Conservation (phyloP, 352 stramenopile species). For the Phytophthora meadii region DNA sequence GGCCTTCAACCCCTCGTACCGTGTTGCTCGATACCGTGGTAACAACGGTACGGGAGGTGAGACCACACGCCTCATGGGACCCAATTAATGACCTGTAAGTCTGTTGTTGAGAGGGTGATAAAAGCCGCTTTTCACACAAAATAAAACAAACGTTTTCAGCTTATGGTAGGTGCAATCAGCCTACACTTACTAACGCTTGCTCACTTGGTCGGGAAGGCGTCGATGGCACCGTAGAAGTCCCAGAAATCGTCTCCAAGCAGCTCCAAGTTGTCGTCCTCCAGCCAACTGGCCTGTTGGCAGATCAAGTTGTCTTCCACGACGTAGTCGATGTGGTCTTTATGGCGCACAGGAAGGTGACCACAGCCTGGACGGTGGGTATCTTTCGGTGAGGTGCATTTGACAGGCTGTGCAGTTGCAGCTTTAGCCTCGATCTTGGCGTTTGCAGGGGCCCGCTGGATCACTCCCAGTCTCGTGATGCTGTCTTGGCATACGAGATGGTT, state of each 20-base stretch:
- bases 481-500: conserved; percentile 85
- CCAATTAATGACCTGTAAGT: conserved; percentile 34
- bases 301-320: conserved; percentile 85
- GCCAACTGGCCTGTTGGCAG: conserved; percentile 67
- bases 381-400: conserved; percentile 38
- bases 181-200: background rate
- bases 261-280: conserved; percentile 67
- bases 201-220: conserved; percentile 52
- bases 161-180: conserved; percentile 5
- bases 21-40: conserved; percentile 44
- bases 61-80: conserved; percentile 37
- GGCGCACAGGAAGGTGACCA: conserved; percentile 73
- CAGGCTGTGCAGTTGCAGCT: background rate
- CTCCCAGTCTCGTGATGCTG: conserved; percentile 64
- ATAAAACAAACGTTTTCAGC: conserved; percentile 25
- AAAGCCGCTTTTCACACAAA: conserved; percentile 17
- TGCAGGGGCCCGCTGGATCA: conserved; percentile 19
- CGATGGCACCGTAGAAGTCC: conserved; percentile 82
- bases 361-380: conserved; percentile 72
- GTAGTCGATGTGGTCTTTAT: conserved; percentile 86
- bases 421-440: conserved; percentile 21
- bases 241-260: conserved; percentile 84
- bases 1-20: conserved; percentile 67
- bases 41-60: conserved; percentile 30
- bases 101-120: conserved; percentile 5